Evolutionary conservation across 2,329 filamentous ascomycete genomes (phyloP).

Genomic region (Diplodia seriata): DNA sequence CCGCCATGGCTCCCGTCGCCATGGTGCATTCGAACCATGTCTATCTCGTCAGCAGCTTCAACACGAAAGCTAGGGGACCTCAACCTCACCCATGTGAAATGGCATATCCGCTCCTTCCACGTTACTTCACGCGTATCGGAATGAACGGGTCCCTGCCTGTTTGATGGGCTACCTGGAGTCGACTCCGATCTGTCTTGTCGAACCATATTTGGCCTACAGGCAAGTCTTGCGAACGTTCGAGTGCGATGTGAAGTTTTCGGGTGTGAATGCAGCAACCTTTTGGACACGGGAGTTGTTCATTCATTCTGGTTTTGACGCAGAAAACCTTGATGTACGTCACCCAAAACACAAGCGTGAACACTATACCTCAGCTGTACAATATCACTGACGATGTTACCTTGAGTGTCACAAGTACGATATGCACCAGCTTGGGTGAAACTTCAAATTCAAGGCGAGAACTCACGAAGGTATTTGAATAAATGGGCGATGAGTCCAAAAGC

Average conservation of each 20-base stretch:
- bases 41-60: slow-evolving; percentile 39
- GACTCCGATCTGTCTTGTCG: background rate
- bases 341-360: background rate
- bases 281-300: background rate
- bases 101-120: slow-evolving; percentile 19
- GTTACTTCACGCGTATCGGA: background rate
- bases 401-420: background rate
- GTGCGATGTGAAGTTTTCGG: background rate
- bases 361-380: background rate
- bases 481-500: background rate
- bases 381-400: background rate
- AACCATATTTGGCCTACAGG: background rate
- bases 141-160: background rate
- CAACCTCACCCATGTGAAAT: slow-evolving; percentile 47
- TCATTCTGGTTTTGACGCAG: background rate
- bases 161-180: background rate
- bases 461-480: background rate
- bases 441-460: background rate
- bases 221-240: background rate
- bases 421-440: background rate
- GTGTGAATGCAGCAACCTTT: background rate
- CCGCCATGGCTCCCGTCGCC: slow-evolving; percentile 74
- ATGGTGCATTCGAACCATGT: slow-evolving; percentile 78
- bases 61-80: no score
- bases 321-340: background rate